Evolutionary conservation across 148 eudicot genomes (phyloP).

Genomic region (Drosera capensis): DNA sequence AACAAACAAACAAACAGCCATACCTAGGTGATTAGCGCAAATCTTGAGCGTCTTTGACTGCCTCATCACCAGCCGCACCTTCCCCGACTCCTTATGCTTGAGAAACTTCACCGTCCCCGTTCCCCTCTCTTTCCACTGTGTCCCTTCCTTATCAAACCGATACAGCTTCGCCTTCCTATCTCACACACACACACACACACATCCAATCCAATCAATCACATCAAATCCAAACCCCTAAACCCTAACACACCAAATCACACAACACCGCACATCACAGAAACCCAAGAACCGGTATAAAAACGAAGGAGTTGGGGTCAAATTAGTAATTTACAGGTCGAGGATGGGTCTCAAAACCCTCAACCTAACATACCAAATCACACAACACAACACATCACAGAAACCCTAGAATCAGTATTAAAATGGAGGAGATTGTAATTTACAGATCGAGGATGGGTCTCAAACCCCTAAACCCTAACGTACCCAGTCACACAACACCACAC

Average conservation of each 20-base stretch:
- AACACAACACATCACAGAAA: not conserved
- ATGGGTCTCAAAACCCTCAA: not conserved
- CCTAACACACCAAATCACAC: slow-evolving; percentile 1
- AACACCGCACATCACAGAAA: too few species aligned
- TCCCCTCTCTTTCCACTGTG: slow-evolving; percentile 94
- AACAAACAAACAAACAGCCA: too few species aligned
- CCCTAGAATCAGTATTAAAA: too few species aligned
- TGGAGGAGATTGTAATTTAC: slow-evolving; percentile 13
- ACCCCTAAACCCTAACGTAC: slow-evolving; percentile 4
- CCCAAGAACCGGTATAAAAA: too few species aligned
- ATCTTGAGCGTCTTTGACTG: slow-evolving; percentile 85
- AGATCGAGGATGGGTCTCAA: slow-evolving; percentile 49
- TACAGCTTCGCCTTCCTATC: slow-evolving; percentile 67
- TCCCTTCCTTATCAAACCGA: slow-evolving; percentile 85
- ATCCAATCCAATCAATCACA: not conserved
- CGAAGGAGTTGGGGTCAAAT: too few species aligned
- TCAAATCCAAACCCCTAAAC: slow-evolving; percentile 2
- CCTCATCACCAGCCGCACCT: slow-evolving; percentile 79
- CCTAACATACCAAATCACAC: slow-evolving; percentile 1
- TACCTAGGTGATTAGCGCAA: slow-evolving; percentile 91
- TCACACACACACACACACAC: not conserved
- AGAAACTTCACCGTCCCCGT: slow-evolving; percentile 71
- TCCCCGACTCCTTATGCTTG: slow-evolving; percentile 65
- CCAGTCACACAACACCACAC: not conserved
- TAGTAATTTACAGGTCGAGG: too few species aligned